phyloP scores from a whole-genome alignment of 2,329 filamentous ascomycete species.

The Phaeosphaeria sp. region DNA sequence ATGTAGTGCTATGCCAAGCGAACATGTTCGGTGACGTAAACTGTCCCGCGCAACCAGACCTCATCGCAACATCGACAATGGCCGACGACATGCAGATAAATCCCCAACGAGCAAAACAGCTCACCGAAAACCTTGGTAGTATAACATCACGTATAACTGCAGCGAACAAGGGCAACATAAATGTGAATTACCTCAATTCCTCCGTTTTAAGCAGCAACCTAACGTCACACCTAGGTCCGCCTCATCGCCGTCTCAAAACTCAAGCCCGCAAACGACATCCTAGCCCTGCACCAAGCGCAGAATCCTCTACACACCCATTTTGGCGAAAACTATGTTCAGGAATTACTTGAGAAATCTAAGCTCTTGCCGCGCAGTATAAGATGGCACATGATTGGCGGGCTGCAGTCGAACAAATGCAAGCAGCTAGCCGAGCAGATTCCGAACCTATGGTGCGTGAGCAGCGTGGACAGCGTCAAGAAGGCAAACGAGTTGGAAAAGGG shows the following conservation, averaged over 20 bases:
- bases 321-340: conserved; percentile 89
- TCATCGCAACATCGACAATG: conserved; percentile 27
- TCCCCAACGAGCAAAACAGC: conserved; percentile 53
- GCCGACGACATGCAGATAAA: conserved; percentile 50
- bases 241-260: conserved; percentile 96
- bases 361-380: conserved; percentile 77
- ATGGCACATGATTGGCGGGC: conserved; percentile 96
- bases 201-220: conserved; percentile 3
- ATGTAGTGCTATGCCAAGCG: neutral
- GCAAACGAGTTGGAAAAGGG: conserved; percentile 80
- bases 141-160: conserved; percentile 51
- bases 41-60: neutral
- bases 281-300: conserved; percentile 73
- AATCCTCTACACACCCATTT: conserved; percentile 71
- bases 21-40: neutral
- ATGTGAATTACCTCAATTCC: conserved; percentile 28
- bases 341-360: conserved; percentile 83
- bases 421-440: conserved; percentile 80
- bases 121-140: conserved; percentile 53
- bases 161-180: conserved; percentile 41
- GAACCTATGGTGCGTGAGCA: conserved; percentile 91
- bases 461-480: conserved; percentile 87
- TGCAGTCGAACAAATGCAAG: conserved; percentile 95
- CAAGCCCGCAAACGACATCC: conserved; percentile 89
- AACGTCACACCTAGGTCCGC: conserved; percentile 67